These are phyloP conservation scores for Medicago arabica DNA, from an alignment of 306 rosid species.

Conservation along the genomic window DNA sequence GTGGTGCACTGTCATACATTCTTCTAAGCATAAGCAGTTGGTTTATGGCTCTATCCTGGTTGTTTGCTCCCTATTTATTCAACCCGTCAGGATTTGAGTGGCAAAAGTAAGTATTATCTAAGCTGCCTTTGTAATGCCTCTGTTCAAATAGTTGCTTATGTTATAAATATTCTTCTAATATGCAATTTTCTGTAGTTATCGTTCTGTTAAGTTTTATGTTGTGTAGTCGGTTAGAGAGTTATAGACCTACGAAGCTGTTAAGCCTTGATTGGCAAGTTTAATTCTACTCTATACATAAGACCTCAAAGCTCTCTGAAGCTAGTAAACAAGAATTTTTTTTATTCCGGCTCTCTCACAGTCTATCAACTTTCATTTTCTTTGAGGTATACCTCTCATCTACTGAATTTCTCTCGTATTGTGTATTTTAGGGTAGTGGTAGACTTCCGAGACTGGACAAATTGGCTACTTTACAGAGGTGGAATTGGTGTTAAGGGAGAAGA, in stretches of 20 bases:
- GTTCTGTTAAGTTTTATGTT: not conserved
- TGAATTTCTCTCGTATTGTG: constrained; percentile 38
- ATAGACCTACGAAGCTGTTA: not conserved
- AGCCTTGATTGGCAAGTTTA: not conserved
- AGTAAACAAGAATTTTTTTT: not conserved
- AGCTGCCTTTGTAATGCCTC: constrained; percentile 1
- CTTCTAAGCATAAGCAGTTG: constrained; percentile 91
- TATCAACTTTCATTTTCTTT: constrained; percentile 8
- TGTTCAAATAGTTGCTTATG: not conserved
- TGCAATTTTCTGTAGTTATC: not conserved
- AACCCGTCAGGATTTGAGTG: constrained; percentile 99
- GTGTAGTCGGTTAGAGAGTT: constrained; percentile 7
- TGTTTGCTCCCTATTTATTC: constrained; percentile 94
- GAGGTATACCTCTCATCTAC: constrained; percentile 12
- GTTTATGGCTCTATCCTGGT: constrained; percentile 99
- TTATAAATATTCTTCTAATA: not conserved
- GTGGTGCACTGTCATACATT: constrained; percentile 72
- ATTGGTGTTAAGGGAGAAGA: constrained; percentile 97
- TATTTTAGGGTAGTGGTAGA: constrained; percentile 79
- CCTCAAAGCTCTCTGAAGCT: constrained; percentile 7
- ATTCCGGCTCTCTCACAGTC: not conserved
- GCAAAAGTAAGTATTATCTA: constrained; percentile 78
- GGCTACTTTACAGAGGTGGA: constrained; percentile 96
- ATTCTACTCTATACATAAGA: not conserved
- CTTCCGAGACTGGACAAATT: constrained; percentile 95